Evolutionary conservation across 2,329 filamentous ascomycete species (phyloP), one percentile per base, ranked within the genome.

Genomic region (Elsinoe perseae): DNA sequence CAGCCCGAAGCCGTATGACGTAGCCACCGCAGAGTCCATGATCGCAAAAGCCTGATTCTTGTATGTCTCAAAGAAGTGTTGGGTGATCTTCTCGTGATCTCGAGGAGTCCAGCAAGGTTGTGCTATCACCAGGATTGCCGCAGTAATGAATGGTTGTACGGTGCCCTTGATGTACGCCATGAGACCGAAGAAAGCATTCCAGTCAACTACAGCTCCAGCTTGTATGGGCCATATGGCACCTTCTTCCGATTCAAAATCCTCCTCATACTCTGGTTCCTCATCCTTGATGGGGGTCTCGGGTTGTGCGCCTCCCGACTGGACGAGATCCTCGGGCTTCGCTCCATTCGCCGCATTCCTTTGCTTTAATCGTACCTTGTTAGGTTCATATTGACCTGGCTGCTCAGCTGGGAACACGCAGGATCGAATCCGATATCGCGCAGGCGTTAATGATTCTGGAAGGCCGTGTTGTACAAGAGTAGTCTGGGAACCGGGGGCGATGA

Each of bases 61-160:
- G 68, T 95, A 95, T 73, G 93, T 95, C 72, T 98, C 93, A 66
- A 98, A 98, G 61, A 97, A 83, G 75, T 95, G 98, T 61, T 93
- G 89, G 12, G 91, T 87, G 62, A 98, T 85, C 36, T 81, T 81
- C 72, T 97, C 92, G 68, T 86, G 86, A 70, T 96, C 90, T 60
- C 86, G 85, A 7, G 87, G 83, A 3, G 89, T 90, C 92, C 93
- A 98, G 63, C 85, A 85, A 3, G 93, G 91, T 63, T 95, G 88
- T 6, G 87, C 82, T 71, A 97, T 86, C 60, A 98, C 82, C 69
- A 97, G 80, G 61, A 98, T 89, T 1, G 93, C 91, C 0, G 92
- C 96, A 73, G 96, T 93, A 69, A 95, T 93, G 2, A 89, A 89
- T 23, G 89, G 90, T 59, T 89, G 93, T 58, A 98, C 81, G 48